These are phyloP conservation scores for Phoma herbarum DNA, from an alignment of 2,329 filamentous ascomycete genomes.

Conservation along the genomic window DNA sequence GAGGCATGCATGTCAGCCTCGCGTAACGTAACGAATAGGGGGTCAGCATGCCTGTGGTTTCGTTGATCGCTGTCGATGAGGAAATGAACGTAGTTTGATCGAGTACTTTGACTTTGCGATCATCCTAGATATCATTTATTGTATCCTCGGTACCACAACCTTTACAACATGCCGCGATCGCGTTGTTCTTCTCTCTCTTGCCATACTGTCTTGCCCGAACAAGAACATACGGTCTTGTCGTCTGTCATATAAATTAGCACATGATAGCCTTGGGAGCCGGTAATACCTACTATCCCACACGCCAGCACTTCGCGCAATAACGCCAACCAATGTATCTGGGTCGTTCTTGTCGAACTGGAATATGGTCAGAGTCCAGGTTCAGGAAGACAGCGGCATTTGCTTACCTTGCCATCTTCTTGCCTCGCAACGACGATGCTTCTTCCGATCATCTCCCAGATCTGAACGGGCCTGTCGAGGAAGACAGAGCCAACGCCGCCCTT, in stretches of 20 bases:
- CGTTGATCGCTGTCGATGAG: neutral
- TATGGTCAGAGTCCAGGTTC: neutral
- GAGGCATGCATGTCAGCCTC: neutral
- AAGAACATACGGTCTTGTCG: constrained; percentile 97
- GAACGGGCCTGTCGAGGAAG: constrained; percentile 82
- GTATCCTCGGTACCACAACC: neutral
- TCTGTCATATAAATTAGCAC: constrained; percentile 51
- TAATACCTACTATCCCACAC: constrained; percentile 75
- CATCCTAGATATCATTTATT: neutral
- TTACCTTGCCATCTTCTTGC: constrained; percentile 63
- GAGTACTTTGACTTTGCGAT: neutral
- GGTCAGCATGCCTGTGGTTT: neutral
- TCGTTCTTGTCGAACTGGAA: constrained; percentile 66
- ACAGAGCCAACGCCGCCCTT: constrained; percentile 77
- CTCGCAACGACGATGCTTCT: constrained; percentile 87
- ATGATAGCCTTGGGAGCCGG: neutral
- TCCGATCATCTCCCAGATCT: constrained; percentile 96
- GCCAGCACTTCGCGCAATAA: constrained; percentile 94
- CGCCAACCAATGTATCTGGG: constrained; percentile 85
- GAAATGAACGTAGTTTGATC: neutral
- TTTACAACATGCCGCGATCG: constrained; percentile 85
- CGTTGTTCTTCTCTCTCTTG: constrained; percentile 93
- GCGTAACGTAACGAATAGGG: neutral
- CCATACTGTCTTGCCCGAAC: constrained; percentile 97
- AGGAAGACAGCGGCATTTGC: neutral